Evolutionary conservation across 345 rosid species (phyloP), one percentile per base, ranked within the genome.

Genomic region (Gynandropsis gynandra): DNA sequence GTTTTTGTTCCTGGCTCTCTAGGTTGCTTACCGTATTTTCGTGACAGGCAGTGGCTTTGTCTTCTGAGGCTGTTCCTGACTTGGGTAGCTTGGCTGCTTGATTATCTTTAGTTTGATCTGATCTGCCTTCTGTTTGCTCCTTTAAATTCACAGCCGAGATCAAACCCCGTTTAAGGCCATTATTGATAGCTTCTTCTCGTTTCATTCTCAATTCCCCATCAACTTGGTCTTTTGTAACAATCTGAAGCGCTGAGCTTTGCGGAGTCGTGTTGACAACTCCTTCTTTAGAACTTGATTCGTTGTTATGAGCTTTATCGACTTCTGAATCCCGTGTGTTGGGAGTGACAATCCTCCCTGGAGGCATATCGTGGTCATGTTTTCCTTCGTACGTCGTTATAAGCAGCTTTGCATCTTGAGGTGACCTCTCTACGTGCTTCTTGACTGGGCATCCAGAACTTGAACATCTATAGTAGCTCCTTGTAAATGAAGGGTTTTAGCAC

Each of bases 401-500:
- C 61, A 77, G 42, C 54, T 81, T 81, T 31, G 75, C 65, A 72
- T 85, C 89, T 59, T 73, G 76, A 58, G 87, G 79, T 48, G 85
- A 82, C 72, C 89, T 74, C 63, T 85, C 95, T 12, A 85, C 87
- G 29, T 80, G 96, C 69, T 90, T 90, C 79, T 85, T 90, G 29
- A 72, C 98, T 0, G 87, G 87, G 64, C 98, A 92, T 56, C 98
- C 89, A 14, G 89, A 71, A 59, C 76, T 79, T 19, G 98, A 92
- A 73, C 98, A 92, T 68, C 98, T 71, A 63, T 92, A 92, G 70
- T 92, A 87, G 70, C 96, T 92, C 95, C 98, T n/a, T n/a, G n/a
- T n/a, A n/a, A n/a, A n/a, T 92, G 58, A 66, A 20, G 14, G 10
- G 33, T 7, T 10, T 1, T 45, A 36, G 53, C 33, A 38, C 42